phyloP scores from a whole-genome alignment of 2,329 filamentous ascomycete species.

The Aspergillus versicolor region DNA sequence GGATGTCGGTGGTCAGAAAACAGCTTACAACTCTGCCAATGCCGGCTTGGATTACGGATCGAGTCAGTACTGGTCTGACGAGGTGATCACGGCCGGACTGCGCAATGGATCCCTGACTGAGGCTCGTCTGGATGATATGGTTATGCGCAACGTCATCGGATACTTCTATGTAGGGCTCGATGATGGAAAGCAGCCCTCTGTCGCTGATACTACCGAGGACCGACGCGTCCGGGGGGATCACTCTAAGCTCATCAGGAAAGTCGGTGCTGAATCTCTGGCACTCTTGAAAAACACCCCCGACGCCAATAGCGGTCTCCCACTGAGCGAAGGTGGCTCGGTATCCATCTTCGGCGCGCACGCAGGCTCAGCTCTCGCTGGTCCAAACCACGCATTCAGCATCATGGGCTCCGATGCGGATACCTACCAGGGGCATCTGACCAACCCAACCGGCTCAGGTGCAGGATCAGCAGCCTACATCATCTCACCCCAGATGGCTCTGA shows the following conservation, averaged over 20 bases:
- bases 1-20: background rate
- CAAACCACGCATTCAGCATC: background rate
- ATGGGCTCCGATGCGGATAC: background rate
- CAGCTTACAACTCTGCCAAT: constrained; percentile 15
- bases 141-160: constrained; percentile 24
- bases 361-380: constrained; percentile 7
- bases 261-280: constrained; percentile 23
- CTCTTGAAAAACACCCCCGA: constrained; percentile 49
- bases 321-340: constrained; percentile 30
- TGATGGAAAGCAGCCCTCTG: background rate
- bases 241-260: background rate
- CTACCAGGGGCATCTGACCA: background rate
- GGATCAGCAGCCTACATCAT: background rate
- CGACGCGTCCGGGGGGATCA: background rate
- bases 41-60: background rate
- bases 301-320: constrained; percentile 47
- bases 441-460: background rate
- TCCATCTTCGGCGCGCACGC: constrained; percentile 29
- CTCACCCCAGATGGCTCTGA: background rate
- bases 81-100: background rate
- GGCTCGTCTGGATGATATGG: constrained; percentile 60
- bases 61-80: background rate
- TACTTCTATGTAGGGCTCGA: background rate
- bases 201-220: background rate
- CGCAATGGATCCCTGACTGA: background rate